Conservation (phyloP, 148 eudicot species). For the Nyssa sinensis region DNA sequence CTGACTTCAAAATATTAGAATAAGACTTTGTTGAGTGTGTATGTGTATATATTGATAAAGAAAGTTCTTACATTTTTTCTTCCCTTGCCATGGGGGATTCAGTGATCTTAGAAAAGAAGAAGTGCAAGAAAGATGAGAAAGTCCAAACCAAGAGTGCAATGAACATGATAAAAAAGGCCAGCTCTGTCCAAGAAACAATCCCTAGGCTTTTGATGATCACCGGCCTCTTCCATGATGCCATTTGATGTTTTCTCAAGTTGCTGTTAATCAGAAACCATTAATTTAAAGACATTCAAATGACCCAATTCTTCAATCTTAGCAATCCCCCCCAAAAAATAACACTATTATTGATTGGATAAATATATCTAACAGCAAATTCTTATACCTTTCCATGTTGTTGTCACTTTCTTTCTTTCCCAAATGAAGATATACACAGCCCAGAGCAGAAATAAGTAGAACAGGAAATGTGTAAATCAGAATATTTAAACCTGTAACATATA, state of each 20-base stretch:
- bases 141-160: conserved; percentile 54
- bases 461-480: conserved; percentile 51
- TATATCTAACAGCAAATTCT: background rate
- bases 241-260: background rate
- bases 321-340: background rate
- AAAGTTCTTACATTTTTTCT: conserved; percentile 34
- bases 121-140: conserved; percentile 25
- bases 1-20: too few species aligned
- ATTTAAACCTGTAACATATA: conserved; percentile 34
- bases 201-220: conserved; percentile 53
- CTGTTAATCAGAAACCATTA: too few species aligned
- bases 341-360: background rate
- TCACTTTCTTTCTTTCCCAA: conserved; percentile 28
- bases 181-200: conserved; percentile 50
- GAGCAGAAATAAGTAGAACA: conserved; percentile 41
- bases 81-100: conserved; percentile 20
- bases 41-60: background rate
- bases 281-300: background rate
- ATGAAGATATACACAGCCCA: conserved; percentile 54
- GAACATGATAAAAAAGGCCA: conserved; percentile 54
- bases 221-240: conserved; percentile 41
- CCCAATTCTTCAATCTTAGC: background rate
- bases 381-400: conserved; percentile 29
- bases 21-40: background rate
- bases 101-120: conserved; percentile 28